Evolutionary conservation across 2,329 filamentous ascomycete species (phyloP).

Genomic region (Aspergillus oerlinghausenensis): DNA sequence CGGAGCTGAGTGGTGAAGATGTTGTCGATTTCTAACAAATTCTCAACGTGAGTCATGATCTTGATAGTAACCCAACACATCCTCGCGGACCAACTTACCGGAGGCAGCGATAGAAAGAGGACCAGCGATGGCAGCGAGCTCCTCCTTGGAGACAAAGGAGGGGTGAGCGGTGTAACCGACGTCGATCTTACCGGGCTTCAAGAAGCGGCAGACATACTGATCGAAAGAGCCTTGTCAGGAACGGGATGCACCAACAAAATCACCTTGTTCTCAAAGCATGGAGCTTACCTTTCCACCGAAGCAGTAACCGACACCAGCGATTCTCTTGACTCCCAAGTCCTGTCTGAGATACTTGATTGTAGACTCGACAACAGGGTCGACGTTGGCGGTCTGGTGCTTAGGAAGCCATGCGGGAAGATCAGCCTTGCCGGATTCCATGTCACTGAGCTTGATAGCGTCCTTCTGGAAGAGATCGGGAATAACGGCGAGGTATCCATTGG

Average conservation of each 20-base stretch:
- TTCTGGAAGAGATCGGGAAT: slow-evolving; percentile 69
- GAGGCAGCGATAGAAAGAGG: slow-evolving; percentile 63
- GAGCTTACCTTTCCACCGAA: slow-evolving; percentile 63
- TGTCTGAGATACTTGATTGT: slow-evolving; percentile 54
- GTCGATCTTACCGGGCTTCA: slow-evolving; percentile 58
- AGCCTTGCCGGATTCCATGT: slow-evolving; percentile 42
- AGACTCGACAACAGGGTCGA: slow-evolving; percentile 52
- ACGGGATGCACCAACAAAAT: neutral
- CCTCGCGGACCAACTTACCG: slow-evolving; percentile 29
- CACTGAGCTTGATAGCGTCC: slow-evolving; percentile 55
- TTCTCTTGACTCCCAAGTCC: slow-evolving; percentile 52
- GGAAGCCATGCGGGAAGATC: slow-evolving; percentile 49
- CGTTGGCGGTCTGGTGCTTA: slow-evolving; percentile 44
- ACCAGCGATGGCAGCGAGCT: slow-evolving; percentile 61
- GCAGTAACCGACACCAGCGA: slow-evolving; percentile 68
- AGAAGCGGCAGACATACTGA: slow-evolving; percentile 66
- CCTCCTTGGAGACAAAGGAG: slow-evolving; percentile 64
- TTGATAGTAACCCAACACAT: neutral
- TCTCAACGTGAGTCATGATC: neutral
- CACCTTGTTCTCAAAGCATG: neutral
- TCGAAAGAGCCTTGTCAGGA: slow-evolving; percentile 4
- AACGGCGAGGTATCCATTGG: slow-evolving; percentile 65
- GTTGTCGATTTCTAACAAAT: slow-evolving; percentile 52
- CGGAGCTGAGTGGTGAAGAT: slow-evolving; percentile 63
- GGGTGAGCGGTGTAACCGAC: slow-evolving; percentile 74